These are phyloP conservation scores for Mentha longifolia DNA, from an alignment of 257 asterid genomes.

Conservation along the genomic window DNA sequence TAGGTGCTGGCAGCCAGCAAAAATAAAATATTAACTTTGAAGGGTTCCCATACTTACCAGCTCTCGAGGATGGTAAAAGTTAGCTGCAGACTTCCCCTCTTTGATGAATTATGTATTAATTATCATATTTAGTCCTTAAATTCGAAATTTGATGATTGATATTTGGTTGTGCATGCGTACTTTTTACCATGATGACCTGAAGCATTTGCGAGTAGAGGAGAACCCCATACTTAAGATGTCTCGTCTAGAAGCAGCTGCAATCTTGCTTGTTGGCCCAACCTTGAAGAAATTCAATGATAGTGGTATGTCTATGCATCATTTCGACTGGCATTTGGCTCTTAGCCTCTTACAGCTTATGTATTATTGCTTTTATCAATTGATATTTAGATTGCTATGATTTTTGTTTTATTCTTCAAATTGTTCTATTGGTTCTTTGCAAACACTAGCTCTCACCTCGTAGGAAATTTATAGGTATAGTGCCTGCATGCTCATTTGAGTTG, in stretches of 20 bases:
- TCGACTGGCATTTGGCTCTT: conserved; percentile 14
- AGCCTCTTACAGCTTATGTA: background rate
- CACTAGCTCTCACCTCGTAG: conserved; percentile 15
- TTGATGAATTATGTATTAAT: conserved; percentile 3
- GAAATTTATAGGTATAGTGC: conserved; percentile 15
- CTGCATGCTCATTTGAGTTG: conserved; percentile 2
- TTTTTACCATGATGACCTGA: conserved; percentile 43
- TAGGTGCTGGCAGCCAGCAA: conserved; percentile 99
- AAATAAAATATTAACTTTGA: conserved; percentile 92
- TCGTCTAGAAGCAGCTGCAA: conserved; percentile 91
- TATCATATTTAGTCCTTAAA: conserved; percentile 15
- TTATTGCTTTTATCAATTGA: conserved; percentile 16
- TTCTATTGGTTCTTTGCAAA: background rate
- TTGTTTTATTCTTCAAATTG: background rate
- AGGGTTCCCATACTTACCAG: conserved; percentile 97
- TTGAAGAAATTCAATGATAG: conserved; percentile 93
- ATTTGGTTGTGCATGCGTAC: conserved; percentile 11
- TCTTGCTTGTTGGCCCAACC: conserved; percentile 95
- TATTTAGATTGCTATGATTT: background rate
- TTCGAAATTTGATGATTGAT: conserved; percentile 20
- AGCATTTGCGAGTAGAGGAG: conserved; percentile 99
- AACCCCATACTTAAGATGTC: conserved; percentile 95
- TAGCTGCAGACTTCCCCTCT: background rate
- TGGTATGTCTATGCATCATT: conserved; percentile 52
- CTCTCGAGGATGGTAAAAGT: conserved; percentile 80